A percentile compares a stretch with the other conserved stretches of the same genome.
Conservation (phyloP, 805 yeast genomes). For the Millerago galiae region DNA sequence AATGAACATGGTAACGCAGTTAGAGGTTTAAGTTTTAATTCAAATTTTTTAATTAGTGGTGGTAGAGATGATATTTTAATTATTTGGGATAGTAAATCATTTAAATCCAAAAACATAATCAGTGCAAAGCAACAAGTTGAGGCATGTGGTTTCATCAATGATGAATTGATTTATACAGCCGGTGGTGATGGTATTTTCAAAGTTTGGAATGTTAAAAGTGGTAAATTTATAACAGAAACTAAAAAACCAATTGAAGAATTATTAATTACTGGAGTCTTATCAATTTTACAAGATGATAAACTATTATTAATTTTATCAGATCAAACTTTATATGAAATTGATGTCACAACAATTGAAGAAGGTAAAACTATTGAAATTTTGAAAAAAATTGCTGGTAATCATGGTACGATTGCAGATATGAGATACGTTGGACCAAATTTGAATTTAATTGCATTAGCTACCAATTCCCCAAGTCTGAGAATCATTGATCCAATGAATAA, state of each 20-base stretch:
- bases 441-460: constrained; percentile 71
- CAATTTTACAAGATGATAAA: constrained; percentile 26
- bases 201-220: constrained; percentile 52
- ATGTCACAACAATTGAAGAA: constrained; percentile 26
- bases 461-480: constrained; percentile 86
- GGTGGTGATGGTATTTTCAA: constrained; percentile 71
- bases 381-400: constrained; percentile 79
- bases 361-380: constrained; percentile 34
- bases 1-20: constrained; percentile 82
- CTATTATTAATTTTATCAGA: constrained; percentile 66
- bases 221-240: constrained; percentile 44
- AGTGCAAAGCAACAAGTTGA: constrained; percentile 73
- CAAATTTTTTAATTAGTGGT: constrained; percentile 64
- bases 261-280: constrained; percentile 54
- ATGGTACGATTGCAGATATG: constrained; percentile 91
- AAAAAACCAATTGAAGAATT: constrained; percentile 64
- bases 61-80: constrained; percentile 82
- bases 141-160: constrained; percentile 64
- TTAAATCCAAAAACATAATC: constrained; percentile 55
- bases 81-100: constrained; percentile 48
- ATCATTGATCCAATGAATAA: constrained; percentile 53
- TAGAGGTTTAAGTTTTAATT: constrained; percentile 69
- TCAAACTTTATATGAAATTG: constrained; percentile 64
- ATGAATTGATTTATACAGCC: constrained; percentile 73
- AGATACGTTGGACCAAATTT: constrained; percentile 61